phyloP scores from a whole-genome alignment of 352 stramenopile species.

The Phytophthora foliorum region DNA sequence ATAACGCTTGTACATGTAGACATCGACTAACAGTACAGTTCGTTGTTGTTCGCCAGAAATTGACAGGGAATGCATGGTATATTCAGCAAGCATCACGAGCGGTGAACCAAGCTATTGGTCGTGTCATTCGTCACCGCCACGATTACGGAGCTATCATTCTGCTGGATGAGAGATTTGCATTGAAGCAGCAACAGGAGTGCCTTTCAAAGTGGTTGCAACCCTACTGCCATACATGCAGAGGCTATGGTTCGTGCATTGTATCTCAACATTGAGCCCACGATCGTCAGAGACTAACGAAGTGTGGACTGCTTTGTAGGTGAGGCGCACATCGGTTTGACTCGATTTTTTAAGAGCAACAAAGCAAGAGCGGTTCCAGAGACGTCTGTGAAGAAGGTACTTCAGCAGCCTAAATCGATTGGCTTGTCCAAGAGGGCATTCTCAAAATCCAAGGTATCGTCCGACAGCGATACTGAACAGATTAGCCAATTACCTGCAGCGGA shows the following conservation, averaged over 20 bases:
- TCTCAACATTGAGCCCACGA: not conserved
- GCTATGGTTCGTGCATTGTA: constrained; percentile 65
- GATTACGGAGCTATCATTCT: constrained; percentile 99
- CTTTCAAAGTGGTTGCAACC: constrained; percentile 97
- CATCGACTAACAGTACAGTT: constrained; percentile 6
- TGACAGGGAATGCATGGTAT: constrained; percentile 98
- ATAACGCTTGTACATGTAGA: too few relatives aligned
- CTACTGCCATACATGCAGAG: constrained; percentile 70
- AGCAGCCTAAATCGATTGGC: constrained; percentile 51
- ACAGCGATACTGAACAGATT: constrained; percentile 30
- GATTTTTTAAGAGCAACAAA: constrained; percentile 89
- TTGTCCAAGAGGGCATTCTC: constrained; percentile 42
- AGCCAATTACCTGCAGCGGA: constrained; percentile 20
- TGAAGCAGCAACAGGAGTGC: constrained; percentile 91
- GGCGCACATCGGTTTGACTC: constrained; percentile 82
- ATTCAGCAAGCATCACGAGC: constrained; percentile 97
- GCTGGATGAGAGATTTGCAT: constrained; percentile 96
- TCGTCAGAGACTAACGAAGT: constrained; percentile 6
- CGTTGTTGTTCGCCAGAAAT: constrained; percentile 60
- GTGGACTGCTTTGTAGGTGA: constrained; percentile 53
- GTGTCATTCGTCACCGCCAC: constrained; percentile 98
- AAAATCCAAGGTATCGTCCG: constrained; percentile 27
- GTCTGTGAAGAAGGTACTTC: constrained; percentile 38
- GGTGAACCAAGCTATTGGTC: constrained; percentile 99
- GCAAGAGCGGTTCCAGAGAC: constrained; percentile 40